A percentile compares a stretch with the other conserved stretches of the same genome.
These are phyloP conservation scores for Fusarium illudens DNA, from an alignment of 2,329 filamentous ascomycete genomes.

Conservation along the genomic window DNA sequence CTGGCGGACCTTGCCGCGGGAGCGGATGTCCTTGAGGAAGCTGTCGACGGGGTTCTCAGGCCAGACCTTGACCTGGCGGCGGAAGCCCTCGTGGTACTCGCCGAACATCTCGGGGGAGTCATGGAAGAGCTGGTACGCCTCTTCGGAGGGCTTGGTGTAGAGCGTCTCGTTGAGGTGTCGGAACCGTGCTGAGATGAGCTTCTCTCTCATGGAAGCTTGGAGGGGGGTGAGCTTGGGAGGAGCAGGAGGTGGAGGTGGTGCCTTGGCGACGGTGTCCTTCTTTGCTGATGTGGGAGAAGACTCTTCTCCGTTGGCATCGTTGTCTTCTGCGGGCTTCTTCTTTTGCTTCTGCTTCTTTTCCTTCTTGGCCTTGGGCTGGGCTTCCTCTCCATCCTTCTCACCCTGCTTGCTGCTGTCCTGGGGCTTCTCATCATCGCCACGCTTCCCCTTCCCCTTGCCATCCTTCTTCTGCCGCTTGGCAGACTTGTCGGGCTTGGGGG, in stretches of 20 bases:
- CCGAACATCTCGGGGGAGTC: conserved; percentile 91
- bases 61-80: conserved; percentile 94
- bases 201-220: conserved; percentile 92
- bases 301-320: conserved; percentile 22
- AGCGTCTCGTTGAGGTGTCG: conserved; percentile 96
- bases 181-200: conserved; percentile 94
- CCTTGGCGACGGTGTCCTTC: conserved; percentile 35
- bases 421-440: conserved; percentile 36
- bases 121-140: conserved; percentile 84
- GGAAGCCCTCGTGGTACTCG: conserved; percentile 97
- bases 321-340: conserved; percentile 27
- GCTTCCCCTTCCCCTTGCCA: conserved; percentile 46
- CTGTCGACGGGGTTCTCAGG: conserved; percentile 94
- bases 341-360: conserved; percentile 38
- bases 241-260: conserved; percentile 51
- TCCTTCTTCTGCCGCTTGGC: conserved; percentile 50
- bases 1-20: conserved; percentile 66
- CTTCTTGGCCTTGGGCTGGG: conserved; percentile 50
- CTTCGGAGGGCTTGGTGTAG: conserved; percentile 87
- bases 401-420: conserved; percentile 11
- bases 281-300: conserved; percentile 24
- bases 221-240: conserved; percentile 82
- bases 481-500: conserved; percentile 30
- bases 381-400: conserved; percentile 30
- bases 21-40: conserved; percentile 77